Percentiles rank a stretch among this genome's conserved stretches.
Evolutionary conservation across 352 stramenopile genomes (phyloP).

Genomic region (Globisporangium cederbergense): DNA sequence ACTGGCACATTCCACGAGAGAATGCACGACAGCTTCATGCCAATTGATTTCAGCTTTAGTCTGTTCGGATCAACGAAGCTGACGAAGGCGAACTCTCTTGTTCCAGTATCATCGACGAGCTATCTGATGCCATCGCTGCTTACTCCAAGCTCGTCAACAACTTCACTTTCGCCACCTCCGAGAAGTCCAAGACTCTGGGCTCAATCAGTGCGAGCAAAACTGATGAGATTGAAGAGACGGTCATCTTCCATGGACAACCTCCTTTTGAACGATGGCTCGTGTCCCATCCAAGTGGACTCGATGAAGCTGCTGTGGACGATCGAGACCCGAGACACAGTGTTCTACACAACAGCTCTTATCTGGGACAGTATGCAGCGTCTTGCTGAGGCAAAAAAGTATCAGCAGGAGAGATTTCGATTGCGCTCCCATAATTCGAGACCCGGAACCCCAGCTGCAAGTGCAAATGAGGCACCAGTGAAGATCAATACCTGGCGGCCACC

Average conservation of each 20-base stretch:
- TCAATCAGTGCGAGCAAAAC: slow-evolving; percentile 47
- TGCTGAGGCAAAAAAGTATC: slow-evolving; percentile 27
- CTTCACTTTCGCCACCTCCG: slow-evolving; percentile 19
- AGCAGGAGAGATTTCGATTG: slow-evolving; percentile 7
- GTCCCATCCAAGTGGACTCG: slow-evolving; percentile 77
- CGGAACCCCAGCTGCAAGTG: neutral
- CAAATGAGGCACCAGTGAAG: neutral
- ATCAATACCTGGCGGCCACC: neutral
- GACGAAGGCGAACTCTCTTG: slow-evolving; percentile 20
- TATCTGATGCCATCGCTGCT: slow-evolving; percentile 15
- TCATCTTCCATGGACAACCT: slow-evolving; percentile 73
- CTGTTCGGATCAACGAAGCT: slow-evolving; percentile 22
- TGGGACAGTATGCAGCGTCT: slow-evolving; percentile 51
- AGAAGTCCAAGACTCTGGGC: slow-evolving; percentile 44
- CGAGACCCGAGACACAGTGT: slow-evolving; percentile 64
- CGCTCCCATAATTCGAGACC: neutral
- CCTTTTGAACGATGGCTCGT: slow-evolving; percentile 62
- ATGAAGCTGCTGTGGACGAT: slow-evolving; percentile 83
- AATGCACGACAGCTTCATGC: slow-evolving; percentile 47
- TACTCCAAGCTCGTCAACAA: slow-evolving; percentile 6
- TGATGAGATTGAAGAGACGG: slow-evolving; percentile 54
- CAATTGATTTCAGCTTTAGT: slow-evolving; percentile 45
- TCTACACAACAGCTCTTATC: slow-evolving; percentile 62
- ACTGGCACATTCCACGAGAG: slow-evolving; percentile 27
- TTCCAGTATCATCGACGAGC: slow-evolving; percentile 19